Conservation (phyloP, 495 filamentous ascomycete species). For the Podospora anserina region DNA sequence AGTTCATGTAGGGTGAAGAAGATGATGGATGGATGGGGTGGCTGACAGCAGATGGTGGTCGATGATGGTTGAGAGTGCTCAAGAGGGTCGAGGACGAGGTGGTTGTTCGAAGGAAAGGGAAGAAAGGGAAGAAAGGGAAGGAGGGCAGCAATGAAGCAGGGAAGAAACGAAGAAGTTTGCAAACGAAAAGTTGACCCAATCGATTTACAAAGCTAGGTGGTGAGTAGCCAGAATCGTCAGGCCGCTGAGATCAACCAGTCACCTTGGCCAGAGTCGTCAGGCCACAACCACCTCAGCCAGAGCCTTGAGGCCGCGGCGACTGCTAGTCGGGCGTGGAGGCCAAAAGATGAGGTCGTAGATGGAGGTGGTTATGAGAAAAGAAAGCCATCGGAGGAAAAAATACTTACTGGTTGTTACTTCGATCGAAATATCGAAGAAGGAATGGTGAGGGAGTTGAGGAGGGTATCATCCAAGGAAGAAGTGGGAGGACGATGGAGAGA, state of each 20-base stretch:
- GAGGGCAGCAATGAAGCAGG: background rate
- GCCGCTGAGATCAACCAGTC: too few species aligned
- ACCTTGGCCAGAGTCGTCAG: too few species aligned
- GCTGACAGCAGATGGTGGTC: too few species aligned
- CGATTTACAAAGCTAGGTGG: background rate
- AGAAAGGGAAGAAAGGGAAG: background rate
- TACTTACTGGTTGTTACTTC: background rate
- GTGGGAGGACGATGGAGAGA: background rate
- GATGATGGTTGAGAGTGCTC: background rate
- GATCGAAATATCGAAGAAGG: background rate
- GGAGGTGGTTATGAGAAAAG: background rate
- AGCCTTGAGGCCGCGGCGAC: too few species aligned
- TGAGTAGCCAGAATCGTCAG: too few species aligned
- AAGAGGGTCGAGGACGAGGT: background rate
- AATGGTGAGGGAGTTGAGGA: background rate
- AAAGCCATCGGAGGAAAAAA: background rate
- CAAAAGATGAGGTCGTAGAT: too few species aligned
- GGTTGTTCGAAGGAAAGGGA: background rate
- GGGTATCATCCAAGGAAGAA: background rate
- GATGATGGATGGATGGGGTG: background rate
- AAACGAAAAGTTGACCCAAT: background rate
- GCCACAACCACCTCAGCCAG: too few species aligned
- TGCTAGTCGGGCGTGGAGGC: background rate
- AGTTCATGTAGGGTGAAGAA: background rate
- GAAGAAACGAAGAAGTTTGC: background rate